phyloP scores from a whole-genome alignment of 768 basidiomycete species.

The Suillus variegatus region DNA sequence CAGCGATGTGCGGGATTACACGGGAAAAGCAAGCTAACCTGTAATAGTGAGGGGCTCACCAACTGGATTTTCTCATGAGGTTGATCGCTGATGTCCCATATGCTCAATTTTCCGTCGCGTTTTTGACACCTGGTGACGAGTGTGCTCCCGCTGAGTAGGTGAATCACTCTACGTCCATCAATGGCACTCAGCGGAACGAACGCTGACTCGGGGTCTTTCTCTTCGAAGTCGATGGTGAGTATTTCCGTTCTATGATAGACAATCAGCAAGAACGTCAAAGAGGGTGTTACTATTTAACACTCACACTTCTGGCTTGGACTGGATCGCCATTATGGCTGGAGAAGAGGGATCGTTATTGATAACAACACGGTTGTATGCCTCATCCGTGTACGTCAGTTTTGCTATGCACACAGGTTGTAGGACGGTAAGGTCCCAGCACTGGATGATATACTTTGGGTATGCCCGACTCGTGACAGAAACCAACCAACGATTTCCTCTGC shows the following conservation, averaged over 20 bases:
- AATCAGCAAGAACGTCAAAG: conserved; percentile 1
- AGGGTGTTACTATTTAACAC: conserved; percentile 2
- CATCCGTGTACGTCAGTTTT: conserved; percentile 29
- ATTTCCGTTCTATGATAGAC: conserved; percentile 40
- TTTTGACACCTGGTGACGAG: conserved; percentile 39
- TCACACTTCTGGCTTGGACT: conserved; percentile 38
- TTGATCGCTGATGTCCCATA: conserved; percentile 39
- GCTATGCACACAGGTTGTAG: conserved; percentile 44
- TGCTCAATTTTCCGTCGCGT: conserved; percentile 28
- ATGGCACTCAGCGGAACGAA: conserved; percentile 37
- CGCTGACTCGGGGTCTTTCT: conserved; percentile 34
- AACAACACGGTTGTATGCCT: conserved; percentile 41
- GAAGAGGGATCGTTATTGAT: conserved; percentile 43
- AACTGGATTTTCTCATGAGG: conserved; percentile 34
- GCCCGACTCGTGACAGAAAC: conserved; percentile 41
- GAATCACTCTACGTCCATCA: conserved; percentile 34
- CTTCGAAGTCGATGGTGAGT: conserved; percentile 40
- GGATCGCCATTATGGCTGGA: conserved; percentile 42
- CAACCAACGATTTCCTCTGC: conserved; percentile 42
- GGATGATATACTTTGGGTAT: conserved; percentile 38
- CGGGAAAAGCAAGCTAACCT: conserved; percentile 26
- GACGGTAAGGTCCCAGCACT: conserved; percentile 56
- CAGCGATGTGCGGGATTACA: not conserved
- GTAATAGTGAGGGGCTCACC: conserved; percentile 32
- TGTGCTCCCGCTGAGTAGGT: conserved; percentile 37